Evolutionary conservation across 345 rosid species (phyloP).

Genomic region (Gynandropsis gynandra): DNA sequence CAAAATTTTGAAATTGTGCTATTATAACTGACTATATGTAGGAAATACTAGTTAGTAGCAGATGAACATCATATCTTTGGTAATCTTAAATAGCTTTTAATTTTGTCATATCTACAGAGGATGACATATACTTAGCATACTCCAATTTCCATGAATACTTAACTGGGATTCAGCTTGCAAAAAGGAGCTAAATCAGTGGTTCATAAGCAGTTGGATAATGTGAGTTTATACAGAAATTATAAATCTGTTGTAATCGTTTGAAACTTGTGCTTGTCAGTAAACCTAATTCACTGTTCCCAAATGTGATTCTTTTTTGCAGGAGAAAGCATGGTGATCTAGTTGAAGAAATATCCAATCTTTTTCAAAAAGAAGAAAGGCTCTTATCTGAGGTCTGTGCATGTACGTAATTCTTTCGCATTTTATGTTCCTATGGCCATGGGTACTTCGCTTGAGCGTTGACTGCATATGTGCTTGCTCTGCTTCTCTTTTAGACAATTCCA

Average conservation of each 20-base stretch:
- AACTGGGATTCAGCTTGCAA: slow-evolving; percentile 77
- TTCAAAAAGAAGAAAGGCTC: slow-evolving; percentile 74
- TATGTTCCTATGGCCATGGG: no score
- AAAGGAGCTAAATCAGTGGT: slow-evolving; percentile 89
- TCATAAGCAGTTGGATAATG: slow-evolving; percentile 80
- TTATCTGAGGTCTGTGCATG: no score
- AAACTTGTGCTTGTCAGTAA: background rate
- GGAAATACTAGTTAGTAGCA: background rate
- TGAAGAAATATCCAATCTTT: slow-evolving; percentile 75
- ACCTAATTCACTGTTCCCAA: slow-evolving; percentile 3
- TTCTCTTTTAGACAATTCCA: slow-evolving; percentile 62
- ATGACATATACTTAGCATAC: slow-evolving; percentile 77
- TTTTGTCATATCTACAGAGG: slow-evolving; percentile 43
- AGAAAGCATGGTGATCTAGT: slow-evolving; percentile 82
- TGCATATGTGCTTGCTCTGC: slow-evolving; percentile 10
- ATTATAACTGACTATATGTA: slow-evolving; percentile 6
- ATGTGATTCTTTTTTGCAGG: slow-evolving; percentile 35
- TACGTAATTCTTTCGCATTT: no score
- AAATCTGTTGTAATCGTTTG: background rate
- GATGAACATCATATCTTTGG: background rate
- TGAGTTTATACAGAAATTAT: slow-evolving; percentile 30
- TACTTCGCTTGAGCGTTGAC: background rate
- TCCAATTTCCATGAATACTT: slow-evolving; percentile 85
- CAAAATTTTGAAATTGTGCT: background rate
- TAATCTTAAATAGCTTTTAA: slow-evolving; percentile 6